Base-by-base conservation (phyloP, 345 rosid species). In the Dovyalis caffra region DNA sequence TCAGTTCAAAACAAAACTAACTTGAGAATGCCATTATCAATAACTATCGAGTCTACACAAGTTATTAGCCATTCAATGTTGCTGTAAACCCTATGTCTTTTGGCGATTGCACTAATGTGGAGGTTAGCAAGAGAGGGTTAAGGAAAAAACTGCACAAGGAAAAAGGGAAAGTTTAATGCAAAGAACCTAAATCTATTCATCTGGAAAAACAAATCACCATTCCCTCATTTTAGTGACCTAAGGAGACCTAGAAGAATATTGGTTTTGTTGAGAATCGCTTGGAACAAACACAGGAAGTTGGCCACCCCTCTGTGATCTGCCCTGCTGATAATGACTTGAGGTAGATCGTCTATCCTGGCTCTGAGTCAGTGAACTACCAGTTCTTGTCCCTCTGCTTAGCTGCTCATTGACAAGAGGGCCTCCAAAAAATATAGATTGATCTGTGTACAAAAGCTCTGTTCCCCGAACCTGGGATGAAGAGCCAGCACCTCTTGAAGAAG, bases 251-350 rank as follows among this genome's bases (percentile, higher is more conserved):
- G 87, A 83, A 43, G 88, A 79, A 70, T 73, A 73, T 31, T 85
- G 87, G 70, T 76, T 87, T 25, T 79, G 86, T 60, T 85, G 90
- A 79, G 87, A 84, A 81, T 90, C 97, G 81, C 87, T 85, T 31
- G 95, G 98, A 77, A 87, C 88, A 81, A 92, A 92, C 74, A 90
- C 97, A 12, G 97, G 97, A 47, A 92, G 93, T 77, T 90, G 97
- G 20, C 87, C 87, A 23, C 93, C 94, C 73, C 98, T 88, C 80
- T 87, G 87, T 23, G 88, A 71, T 76, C 98, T 85, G 21, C 87
- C 87, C 60, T 86, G 92, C 78, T 83, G 88, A 86, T 86, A 80
- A 76, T 87, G 75, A 77, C 71, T 79, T 6, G 85, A 69, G 1
- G 84, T 32, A 8, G 84, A 74, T n/a, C 85, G 94, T 85, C 90